Percentiles rank a stretch among this genome's conserved stretches.
phyloP scores from a whole-genome alignment of 345 rosid species.

The Hirschfeldia incana region DNA sequence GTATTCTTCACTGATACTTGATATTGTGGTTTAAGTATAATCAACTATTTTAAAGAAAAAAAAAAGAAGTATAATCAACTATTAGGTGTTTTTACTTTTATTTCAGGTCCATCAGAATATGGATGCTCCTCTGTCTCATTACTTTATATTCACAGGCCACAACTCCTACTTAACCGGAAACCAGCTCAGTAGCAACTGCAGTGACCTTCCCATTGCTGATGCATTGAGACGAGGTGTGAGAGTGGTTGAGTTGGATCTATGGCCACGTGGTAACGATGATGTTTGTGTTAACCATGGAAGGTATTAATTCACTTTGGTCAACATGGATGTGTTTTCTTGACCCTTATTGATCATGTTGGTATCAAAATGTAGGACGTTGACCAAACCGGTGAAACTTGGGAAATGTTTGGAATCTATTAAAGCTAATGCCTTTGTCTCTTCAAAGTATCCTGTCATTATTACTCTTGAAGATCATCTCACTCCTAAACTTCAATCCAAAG shows the following conservation, averaged over 20 bases:
- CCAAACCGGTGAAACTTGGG: constrained; percentile 67
- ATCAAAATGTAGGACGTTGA: constrained; percentile 62
- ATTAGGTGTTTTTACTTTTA: background rate
- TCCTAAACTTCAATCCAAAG: constrained; percentile 72
- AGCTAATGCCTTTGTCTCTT: constrained; percentile 63
- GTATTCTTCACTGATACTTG: background rate
- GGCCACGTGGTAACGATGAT: constrained; percentile 71
- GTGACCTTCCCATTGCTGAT: constrained; percentile 83
- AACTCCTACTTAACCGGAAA: constrained; percentile 93
- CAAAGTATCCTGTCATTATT: constrained; percentile 69
- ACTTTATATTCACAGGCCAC: constrained; percentile 88
- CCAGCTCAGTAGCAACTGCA: constrained; percentile 93
- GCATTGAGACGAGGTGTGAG: constrained; percentile 78
- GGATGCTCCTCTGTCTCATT: constrained; percentile 85
- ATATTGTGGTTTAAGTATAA: background rate
- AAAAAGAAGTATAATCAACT: background rate
- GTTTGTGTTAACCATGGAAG: constrained; percentile 92
- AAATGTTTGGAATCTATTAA: constrained; percentile 70
- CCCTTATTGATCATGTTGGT: constrained; percentile 5
- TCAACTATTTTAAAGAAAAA: background rate
- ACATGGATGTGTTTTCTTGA: background rate
- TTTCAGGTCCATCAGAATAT: constrained; percentile 86
- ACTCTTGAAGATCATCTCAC: constrained; percentile 83
- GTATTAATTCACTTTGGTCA: constrained; percentile 41
- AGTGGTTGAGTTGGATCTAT: constrained; percentile 90